Evolutionary conservation across 768 basidiomycete genomes (phyloP).

Genomic region (Cystobasidium onofrii): DNA sequence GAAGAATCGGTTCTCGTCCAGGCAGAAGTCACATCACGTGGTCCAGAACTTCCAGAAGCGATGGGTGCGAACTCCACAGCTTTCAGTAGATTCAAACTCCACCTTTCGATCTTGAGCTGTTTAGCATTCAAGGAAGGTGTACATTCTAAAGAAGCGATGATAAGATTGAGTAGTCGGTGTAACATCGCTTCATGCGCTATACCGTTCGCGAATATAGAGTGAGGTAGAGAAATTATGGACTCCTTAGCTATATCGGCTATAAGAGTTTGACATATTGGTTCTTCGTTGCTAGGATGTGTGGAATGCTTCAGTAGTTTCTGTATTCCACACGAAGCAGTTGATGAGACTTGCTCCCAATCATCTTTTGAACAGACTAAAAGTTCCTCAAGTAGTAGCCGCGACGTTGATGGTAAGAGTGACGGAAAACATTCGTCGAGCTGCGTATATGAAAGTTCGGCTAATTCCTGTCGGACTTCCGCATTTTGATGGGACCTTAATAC

Average conservation of each 20-base stretch:
- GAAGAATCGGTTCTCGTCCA: background rate
- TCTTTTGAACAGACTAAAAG: constrained; percentile 9
- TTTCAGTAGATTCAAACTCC: background rate
- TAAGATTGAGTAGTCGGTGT: constrained; percentile 20
- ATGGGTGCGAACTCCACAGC: constrained; percentile 15
- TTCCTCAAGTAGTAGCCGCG: constrained; percentile 1
- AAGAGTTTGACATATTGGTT: background rate
- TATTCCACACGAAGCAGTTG: background rate
- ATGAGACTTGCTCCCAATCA: constrained; percentile 14
- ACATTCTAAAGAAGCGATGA: background rate
- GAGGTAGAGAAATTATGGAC: background rate
- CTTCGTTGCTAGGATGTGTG: background rate
- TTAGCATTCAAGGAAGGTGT: background rate
- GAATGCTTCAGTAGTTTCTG: background rate
- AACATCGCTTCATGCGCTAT: constrained; percentile 1
- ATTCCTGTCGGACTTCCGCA: background rate
- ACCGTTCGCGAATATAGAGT: constrained; percentile 13
- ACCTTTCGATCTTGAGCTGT: constrained; percentile 13
- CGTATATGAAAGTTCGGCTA: background rate
- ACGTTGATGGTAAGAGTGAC: background rate
- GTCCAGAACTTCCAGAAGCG: background rate
- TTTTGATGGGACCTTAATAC: background rate
- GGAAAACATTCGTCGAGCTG: background rate
- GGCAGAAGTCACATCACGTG: background rate
- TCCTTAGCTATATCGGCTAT: background rate